Percentiles rank a stretch among this genome's conserved stretches.
phyloP scores from a whole-genome alignment of 2,329 filamentous ascomycete species.

The Colletotrichum agaves region DNA sequence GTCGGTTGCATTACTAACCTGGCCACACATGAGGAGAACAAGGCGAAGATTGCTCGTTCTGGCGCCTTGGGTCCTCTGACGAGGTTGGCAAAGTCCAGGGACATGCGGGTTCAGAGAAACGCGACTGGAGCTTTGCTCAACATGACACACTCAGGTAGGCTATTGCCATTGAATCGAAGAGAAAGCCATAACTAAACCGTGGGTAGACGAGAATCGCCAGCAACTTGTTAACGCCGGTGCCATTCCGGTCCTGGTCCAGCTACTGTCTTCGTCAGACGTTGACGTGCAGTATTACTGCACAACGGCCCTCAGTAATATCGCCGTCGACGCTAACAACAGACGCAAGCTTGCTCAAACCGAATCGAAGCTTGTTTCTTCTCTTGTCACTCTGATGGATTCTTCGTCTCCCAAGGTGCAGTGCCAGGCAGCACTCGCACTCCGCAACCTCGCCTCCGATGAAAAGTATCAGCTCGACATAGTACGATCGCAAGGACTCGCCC shows the following conservation, averaged over 20 bases:
- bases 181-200: conserved; percentile 33
- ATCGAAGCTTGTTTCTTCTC: conserved; percentile 88
- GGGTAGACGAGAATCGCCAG: conserved; percentile 91
- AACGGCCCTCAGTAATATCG: conserved; percentile 97
- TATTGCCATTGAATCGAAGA: background rate
- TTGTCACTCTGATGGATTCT: conserved; percentile 97
- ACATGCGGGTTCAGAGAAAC: conserved; percentile 98
- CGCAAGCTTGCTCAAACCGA: conserved; percentile 92
- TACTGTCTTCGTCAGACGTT: conserved; percentile 91
- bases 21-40: conserved; percentile 98
- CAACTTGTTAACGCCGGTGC: conserved; percentile 97
- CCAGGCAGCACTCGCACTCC: conserved; percentile 91
- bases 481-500: conserved; percentile 83
- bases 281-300: conserved; percentile 99
- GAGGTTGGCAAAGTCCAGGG: conserved; percentile 92
- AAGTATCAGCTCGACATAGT: conserved; percentile 99
- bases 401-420: conserved; percentile 98
- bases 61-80: conserved; percentile 93
- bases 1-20: conserved; percentile 99
- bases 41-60: conserved; percentile 96
- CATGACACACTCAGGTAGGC: conserved; percentile 96
- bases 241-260: conserved; percentile 96
- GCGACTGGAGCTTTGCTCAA: conserved; percentile 96
- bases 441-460: conserved; percentile 96
- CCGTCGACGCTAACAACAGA: conserved; percentile 90